Percentiles rank a stretch among this genome's conserved stretches.
Conservation (phyloP, 2,329 filamentous ascomycete genomes). For the Uncinocarpus reesii region DNA sequence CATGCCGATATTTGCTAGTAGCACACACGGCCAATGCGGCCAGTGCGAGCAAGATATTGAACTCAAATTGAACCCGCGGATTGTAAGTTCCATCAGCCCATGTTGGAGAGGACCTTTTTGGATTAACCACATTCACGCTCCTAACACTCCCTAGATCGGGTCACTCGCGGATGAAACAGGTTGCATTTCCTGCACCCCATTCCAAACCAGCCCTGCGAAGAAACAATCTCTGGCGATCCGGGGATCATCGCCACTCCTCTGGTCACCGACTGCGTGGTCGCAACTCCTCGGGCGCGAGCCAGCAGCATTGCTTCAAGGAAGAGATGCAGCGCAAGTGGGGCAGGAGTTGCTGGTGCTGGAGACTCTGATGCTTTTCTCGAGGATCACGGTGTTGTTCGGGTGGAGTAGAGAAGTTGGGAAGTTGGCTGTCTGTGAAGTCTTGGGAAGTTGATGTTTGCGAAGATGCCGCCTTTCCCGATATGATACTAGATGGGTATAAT, state of each 20-base stretch:
- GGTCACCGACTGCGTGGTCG: constrained; percentile 37
- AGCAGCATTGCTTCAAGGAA: constrained; percentile 25
- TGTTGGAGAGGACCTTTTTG: neutral
- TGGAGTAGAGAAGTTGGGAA: constrained; percentile 11
- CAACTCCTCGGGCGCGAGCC: constrained; percentile 38
- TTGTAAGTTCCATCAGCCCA: constrained; percentile 11
- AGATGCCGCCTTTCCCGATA: neutral
- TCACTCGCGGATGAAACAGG: constrained; percentile 37
- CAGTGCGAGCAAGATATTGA: constrained; percentile 15
- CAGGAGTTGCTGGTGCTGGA: constrained; percentile 8
- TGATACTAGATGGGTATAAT: neutral
- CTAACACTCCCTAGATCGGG: constrained; percentile 13
- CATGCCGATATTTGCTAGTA: constrained; percentile 37
- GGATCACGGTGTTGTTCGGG: constrained; percentile 16
- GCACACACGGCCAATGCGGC: constrained; percentile 13
- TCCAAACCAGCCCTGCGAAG: neutral
- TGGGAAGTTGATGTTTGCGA: neutral
- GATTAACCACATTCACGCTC: neutral
- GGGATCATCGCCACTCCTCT: constrained; percentile 36
- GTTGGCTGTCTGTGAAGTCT: constrained; percentile 15
- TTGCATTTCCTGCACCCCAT: constrained; percentile 22
- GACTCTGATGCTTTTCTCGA: constrained; percentile 12
- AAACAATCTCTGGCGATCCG: constrained; percentile 16
- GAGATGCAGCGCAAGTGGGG: neutral
- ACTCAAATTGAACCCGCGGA: constrained; percentile 16